Evolutionary conservation across 1,284 basidiomycete genomes (phyloP), one percentile per base, ranked within the genome.

Genomic region (Earliella scabrosa): DNA sequence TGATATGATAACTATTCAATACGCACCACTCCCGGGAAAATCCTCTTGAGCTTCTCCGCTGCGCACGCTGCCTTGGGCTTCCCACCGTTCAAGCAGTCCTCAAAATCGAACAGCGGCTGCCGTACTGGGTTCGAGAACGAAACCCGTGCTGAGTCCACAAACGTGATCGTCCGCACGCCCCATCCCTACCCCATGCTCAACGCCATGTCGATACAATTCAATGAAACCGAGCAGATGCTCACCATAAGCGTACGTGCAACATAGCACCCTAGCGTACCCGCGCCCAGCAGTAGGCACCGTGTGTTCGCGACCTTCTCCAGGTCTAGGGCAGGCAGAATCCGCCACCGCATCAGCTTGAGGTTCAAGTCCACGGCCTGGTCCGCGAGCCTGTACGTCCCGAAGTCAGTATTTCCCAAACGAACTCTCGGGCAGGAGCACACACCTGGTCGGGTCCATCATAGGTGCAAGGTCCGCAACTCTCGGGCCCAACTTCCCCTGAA

Each of bases 61-160:
- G 97, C 97, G 63, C 93, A 93, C 50, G 87, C 86, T 0, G 97
- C 97, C 71, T 99, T 99, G 7, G 91, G 90, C 71, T 92, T 93
- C 1, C 95, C 97, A 0, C 96, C 96, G 46, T 93, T 78, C n/a
- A 98, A 71, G 61, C 95, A 98, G 69, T 99, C 97, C 53, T 89
- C 87, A 66, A 98, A 98, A 65, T 95, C 91, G 68, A 98, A 99
- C 9, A 99, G 77, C 2, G 97, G 97, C 70, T 99, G 97, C 34
- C 97, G 83, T 21, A 98, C 97, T 0, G 97, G 97, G 72, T 98
- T 98, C 10, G 95, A 98, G 73, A 95, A 99, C 0, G 95, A 97
- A 2, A 99, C 96, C 24, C 82, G 86, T 0, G 89, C 86, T 2
- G 90, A 95, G 73, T 98, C 97, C 27, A 98, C 87, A 50, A 99